Conservation (phyloP, 176 grass and related monocot genomes). For the Hyparrhenia diplandra region DNA sequence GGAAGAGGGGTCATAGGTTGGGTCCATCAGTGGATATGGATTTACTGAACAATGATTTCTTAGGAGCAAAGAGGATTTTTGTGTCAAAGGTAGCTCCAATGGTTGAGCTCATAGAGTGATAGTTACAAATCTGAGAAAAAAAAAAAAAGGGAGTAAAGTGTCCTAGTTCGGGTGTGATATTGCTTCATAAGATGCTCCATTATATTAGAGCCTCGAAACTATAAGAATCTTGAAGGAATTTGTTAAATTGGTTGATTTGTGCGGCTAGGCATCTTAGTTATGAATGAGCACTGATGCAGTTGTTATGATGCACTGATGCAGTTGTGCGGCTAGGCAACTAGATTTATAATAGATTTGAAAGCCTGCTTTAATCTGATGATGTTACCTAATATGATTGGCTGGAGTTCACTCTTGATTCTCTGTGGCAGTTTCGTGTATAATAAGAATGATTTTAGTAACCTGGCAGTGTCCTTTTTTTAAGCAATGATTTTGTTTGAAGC, state of each 20-base stretch:
- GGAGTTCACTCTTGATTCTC: slow-evolving; percentile 27
- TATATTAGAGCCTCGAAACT: slow-evolving; percentile 23
- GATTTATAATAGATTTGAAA: slow-evolving; percentile 26
- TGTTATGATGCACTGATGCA: too few relatives aligned
- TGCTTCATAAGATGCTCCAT: slow-evolving; percentile 28
- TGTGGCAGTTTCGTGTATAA: not conserved
- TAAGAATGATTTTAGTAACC: slow-evolving; percentile 28
- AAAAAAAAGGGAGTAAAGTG: not conserved
- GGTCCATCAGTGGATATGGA: not conserved
- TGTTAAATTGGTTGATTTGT: not conserved
- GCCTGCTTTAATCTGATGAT: slow-evolving; percentile 17
- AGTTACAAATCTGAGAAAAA: not conserved
- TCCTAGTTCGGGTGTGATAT: not conserved
- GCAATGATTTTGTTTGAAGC: too few relatives aligned
- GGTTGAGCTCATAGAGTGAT: not conserved
- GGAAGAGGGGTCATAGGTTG: not conserved
- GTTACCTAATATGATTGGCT: slow-evolving; percentile 38
- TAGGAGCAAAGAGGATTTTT: not conserved
- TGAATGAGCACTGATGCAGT: slow-evolving; percentile 16
- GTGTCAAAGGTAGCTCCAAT: not conserved
- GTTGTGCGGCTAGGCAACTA: too few relatives aligned
- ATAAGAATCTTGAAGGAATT: slow-evolving; percentile 28
- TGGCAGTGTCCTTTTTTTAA: not conserved
- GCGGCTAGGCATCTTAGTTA: slow-evolving; percentile 21
- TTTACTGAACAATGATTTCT: not conserved